phyloP scores from a whole-genome alignment of 345 rosid species.

The Nephelium lappaceum region DNA sequence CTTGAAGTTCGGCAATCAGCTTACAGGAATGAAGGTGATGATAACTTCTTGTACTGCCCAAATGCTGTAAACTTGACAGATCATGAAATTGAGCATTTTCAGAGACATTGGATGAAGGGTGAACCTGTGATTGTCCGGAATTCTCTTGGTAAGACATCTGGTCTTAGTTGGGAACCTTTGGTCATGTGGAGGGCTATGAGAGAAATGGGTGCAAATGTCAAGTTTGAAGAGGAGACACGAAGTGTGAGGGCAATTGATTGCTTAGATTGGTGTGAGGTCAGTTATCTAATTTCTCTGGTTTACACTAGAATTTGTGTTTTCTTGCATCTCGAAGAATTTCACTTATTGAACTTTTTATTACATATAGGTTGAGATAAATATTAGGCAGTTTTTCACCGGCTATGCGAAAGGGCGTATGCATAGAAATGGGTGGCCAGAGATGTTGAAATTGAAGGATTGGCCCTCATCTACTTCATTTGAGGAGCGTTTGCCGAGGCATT shows the following conservation, averaged over 20 bases:
- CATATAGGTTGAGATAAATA: constrained; percentile 55
- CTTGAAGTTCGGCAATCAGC: constrained; percentile 54
- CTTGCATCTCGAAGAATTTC: not conserved
- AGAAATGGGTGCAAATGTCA: constrained; percentile 17
- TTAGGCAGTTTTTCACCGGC: constrained; percentile 49
- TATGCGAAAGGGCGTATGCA: constrained; percentile 38
- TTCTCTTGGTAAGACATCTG: constrained; percentile 59
- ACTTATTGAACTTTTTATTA: not conserved
- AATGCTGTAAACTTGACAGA: constrained; percentile 37
- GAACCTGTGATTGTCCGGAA: constrained; percentile 67
- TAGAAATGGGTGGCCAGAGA: constrained; percentile 35
- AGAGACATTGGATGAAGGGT: constrained; percentile 72
- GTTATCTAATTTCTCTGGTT: constrained; percentile 11
- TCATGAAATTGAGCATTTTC: constrained; percentile 65
- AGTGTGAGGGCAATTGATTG: constrained; percentile 64
- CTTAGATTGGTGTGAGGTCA: constrained; percentile 59
- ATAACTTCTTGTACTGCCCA: constrained; percentile 71
- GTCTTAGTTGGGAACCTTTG: constrained; percentile 87
- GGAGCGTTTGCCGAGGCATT: constrained; percentile 53
- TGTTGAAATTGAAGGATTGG: constrained; percentile 67
- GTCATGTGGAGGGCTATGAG: constrained; percentile 83
- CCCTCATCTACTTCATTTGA: constrained; percentile 52
- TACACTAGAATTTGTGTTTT: not conserved
- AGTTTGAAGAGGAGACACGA: constrained; percentile 15
- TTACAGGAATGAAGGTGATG: constrained; percentile 47